Percentiles rank a stretch among this genome's conserved stretches.
Conservation (phyloP, 2,329 filamentous ascomycete genomes). For the Colletotrichum zoysiae region DNA sequence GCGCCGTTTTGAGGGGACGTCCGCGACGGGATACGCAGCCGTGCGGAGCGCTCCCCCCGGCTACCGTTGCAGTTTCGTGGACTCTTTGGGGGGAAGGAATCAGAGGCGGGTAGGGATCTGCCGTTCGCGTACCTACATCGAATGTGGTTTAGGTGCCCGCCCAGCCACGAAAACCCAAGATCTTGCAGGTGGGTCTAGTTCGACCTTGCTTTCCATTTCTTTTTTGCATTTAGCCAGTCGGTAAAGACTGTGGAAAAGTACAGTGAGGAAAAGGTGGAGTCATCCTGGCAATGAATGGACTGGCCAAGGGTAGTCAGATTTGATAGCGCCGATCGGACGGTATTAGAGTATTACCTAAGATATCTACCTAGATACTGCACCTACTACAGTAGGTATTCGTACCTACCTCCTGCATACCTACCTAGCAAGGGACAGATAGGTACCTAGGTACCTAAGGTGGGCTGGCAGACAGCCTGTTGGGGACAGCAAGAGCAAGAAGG, state of each 20-base stretch:
- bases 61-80: conserved; percentile 23
- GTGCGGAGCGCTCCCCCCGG: conserved; percentile 19
- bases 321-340: conserved; percentile 36
- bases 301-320: conserved; percentile 3
- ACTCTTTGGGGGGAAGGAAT: background rate
- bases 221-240: background rate
- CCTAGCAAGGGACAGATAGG: too few species aligned
- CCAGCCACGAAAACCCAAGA: background rate
- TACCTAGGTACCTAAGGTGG: conserved; percentile 18
- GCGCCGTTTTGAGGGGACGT: conserved; percentile 15
- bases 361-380: too few species aligned
- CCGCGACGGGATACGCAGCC: conserved; percentile 5
- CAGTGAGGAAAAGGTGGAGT: background rate
- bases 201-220: background rate
- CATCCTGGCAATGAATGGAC: too few species aligned
- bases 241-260: background rate
- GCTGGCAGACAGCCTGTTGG: conserved; percentile 4
- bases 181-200: background rate
- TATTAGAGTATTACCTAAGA: conserved; percentile 5
- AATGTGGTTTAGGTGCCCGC: conserved; percentile 9
- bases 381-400: too few species aligned
- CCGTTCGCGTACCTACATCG: conserved; percentile 22
- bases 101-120: background rate
- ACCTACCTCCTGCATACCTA: too few species aligned
- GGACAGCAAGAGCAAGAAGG: conserved; percentile 19